Conservation (phyloP, 495 filamentous ascomycete genomes). For the Daldinia vernicosa region DNA sequence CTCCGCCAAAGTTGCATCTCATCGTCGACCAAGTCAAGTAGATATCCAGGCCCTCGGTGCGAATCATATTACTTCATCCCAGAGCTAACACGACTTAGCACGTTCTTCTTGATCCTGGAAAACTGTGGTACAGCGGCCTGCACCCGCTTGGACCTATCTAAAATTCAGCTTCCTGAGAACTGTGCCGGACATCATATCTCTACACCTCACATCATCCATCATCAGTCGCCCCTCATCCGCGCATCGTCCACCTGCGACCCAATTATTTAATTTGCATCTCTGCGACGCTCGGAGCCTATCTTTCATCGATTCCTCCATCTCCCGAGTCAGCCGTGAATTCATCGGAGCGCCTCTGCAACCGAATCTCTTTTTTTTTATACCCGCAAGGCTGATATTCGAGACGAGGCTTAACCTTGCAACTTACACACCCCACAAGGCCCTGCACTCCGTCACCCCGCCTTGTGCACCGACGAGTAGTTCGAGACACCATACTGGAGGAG, state of each 20-base stretch:
- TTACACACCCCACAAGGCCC: constrained; percentile 7
- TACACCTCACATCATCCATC: constrained; percentile 37
- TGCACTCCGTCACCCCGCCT: constrained; percentile 23
- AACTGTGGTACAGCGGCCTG: constrained; percentile 47
- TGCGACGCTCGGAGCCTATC: constrained; percentile 9
- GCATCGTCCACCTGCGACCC: constrained; percentile 21
- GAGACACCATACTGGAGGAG: constrained; percentile 32
- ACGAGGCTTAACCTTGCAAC: constrained; percentile 38
- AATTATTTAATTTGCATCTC: constrained; percentile 5
- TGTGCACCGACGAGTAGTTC: constrained; percentile 25
- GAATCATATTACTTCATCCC: constrained; percentile 4
- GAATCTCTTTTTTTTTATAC: constrained; percentile 30
- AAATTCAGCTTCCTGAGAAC: constrained; percentile 31
- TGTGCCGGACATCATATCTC: constrained; percentile 31
- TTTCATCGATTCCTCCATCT: constrained; percentile 6
- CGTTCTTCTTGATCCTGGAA: constrained; percentile 28
- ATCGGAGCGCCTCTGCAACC: constrained; percentile 22
- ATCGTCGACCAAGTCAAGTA: constrained; percentile 22
- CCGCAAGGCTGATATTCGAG: constrained; percentile 44
- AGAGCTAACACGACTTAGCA: neutral
- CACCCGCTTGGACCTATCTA: constrained; percentile 46
- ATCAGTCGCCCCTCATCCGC: constrained; percentile 32
- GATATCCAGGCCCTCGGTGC: constrained; percentile 4
- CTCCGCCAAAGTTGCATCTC: constrained; percentile 22
- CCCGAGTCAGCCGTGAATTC: constrained; percentile 9